phyloP scores from a whole-genome alignment of 768 basidiomycete genomes.

The Cystoderma amianthinum region DNA sequence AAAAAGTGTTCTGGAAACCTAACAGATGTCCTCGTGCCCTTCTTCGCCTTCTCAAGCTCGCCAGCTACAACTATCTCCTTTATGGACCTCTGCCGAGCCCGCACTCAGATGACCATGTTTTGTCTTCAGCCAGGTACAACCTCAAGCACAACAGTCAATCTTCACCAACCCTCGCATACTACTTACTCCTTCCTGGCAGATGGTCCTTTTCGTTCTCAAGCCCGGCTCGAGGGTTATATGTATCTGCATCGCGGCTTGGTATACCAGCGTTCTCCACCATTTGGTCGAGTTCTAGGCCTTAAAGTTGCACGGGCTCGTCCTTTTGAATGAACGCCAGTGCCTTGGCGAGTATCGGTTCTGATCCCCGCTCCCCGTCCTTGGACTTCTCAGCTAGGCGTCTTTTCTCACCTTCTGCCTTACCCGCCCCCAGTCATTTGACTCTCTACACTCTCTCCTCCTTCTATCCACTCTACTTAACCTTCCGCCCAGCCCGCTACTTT shows the following conservation, averaged over 20 bases:
- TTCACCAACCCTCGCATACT: too few relatives aligned
- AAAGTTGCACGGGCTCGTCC: conserved; percentile 75
- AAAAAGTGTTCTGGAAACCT: conserved; percentile 88
- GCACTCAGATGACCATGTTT: too few relatives aligned
- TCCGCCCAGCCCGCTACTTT: conserved; percentile 51
- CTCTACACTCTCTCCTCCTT: conserved; percentile 35
- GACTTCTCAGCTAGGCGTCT: conserved; percentile 40
- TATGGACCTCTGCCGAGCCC: too few relatives aligned
- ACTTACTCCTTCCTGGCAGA: too few relatives aligned
- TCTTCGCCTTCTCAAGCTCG: conserved; percentile 56
- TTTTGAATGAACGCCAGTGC: conserved; percentile 87
- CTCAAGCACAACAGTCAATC: too few relatives aligned
- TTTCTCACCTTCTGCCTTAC: conserved; percentile 43
- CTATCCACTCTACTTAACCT: conserved; percentile 60
- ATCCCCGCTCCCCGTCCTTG: conserved; percentile 55
- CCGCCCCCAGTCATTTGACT: conserved; percentile 15
- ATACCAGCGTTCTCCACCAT: conserved; percentile 55
- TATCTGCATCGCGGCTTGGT: conserved; percentile 49
- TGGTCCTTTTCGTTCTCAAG: too few relatives aligned
- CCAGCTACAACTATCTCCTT: conserved; percentile 65
- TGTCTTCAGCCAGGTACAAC: too few relatives aligned
- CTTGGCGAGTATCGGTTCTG: conserved; percentile 82
- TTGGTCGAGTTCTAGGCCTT: conserved; percentile 65
- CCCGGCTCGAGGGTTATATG: too few relatives aligned
- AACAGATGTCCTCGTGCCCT: conserved; percentile 65